A percentile compares a stretch with the other conserved stretches of the same genome.
phyloP scores from a whole-genome alignment of 345 rosid genomes.

The Theobroma cacao region DNA sequence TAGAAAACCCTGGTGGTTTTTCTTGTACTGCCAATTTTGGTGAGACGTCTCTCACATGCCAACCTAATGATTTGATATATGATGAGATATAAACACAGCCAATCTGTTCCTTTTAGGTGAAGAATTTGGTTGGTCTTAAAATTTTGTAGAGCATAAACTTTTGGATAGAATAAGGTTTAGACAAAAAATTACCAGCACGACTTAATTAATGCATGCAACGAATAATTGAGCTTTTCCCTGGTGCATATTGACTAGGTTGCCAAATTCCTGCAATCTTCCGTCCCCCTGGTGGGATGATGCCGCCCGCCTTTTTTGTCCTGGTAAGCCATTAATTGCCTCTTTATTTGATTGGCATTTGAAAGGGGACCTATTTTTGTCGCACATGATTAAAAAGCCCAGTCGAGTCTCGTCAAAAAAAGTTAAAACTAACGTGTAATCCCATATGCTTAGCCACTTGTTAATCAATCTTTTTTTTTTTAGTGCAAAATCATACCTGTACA shows the following conservation, averaged over 20 bases:
- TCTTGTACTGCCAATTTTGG: not conserved
- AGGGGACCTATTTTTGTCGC: not conserved
- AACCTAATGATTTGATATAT: not conserved
- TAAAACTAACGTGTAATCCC: no score
- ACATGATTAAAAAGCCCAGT: not conserved
- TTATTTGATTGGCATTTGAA: not conserved
- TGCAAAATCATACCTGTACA: not conserved
- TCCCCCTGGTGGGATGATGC: not conserved
- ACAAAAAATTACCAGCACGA: not conserved
- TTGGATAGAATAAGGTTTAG: not conserved
- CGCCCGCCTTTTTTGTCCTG: not conserved
- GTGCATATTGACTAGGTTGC: conserved; percentile 4
- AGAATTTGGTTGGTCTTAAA: not conserved
- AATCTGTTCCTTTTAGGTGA: not conserved
- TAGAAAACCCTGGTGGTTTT: not conserved
- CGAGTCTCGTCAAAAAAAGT: not conserved
- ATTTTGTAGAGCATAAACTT: not conserved
- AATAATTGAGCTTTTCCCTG: not conserved
- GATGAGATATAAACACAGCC: not conserved
- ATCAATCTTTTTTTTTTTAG: not conserved
- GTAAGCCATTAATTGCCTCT: not conserved
- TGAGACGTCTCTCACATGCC: not conserved
- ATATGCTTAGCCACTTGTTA: not conserved
- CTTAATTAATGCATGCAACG: not conserved
- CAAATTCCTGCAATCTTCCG: not conserved